Evolutionary conservation across 1,139 yeast species (phyloP).

Genomic region (Saccharomyces hybrid): DNA sequence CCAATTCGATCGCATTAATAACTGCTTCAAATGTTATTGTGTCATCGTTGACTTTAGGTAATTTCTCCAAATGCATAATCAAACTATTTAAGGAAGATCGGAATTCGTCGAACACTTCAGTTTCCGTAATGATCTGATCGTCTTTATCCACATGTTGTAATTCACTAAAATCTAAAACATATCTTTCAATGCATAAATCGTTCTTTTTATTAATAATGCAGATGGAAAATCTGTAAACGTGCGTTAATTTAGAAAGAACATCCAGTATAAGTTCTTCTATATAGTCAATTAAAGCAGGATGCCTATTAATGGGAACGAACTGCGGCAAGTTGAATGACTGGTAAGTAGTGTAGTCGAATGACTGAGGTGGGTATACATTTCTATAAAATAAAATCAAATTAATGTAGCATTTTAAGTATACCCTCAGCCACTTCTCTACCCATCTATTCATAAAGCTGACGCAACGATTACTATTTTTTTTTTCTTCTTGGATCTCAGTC

Average conservation of each 20-base stretch:
- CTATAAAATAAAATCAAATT: conserved; percentile 27
- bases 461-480: not conserved
- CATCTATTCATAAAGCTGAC: conserved; percentile 16
- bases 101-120: conserved; percentile 27
- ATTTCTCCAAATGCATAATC: conserved; percentile 20
- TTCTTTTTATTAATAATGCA: conserved; percentile 19
- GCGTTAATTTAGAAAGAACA: conserved; percentile 18
- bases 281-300: conserved; percentile 24
- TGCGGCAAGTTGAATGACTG: conserved; percentile 31
- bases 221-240: conserved; percentile 19
- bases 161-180: conserved; percentile 29
- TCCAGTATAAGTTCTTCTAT: conserved; percentile 28
- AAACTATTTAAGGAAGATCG: conserved; percentile 27
- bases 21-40: conserved; percentile 24
- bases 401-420: conserved; percentile 29
- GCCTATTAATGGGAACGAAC: conserved; percentile 27
- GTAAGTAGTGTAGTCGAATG: conserved; percentile 28
- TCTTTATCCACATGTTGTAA: conserved; percentile 16
- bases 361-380: conserved; percentile 28
- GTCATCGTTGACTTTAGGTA: conserved; percentile 20
- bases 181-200: conserved; percentile 24
- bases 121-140: conserved; percentile 15
- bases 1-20: conserved; percentile 24
- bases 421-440: conserved; percentile 25
- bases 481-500: not conserved